Base-by-base conservation (phyloP, 768 basidiomycete species). In the Naganishia vaughanmartiniae region DNA sequence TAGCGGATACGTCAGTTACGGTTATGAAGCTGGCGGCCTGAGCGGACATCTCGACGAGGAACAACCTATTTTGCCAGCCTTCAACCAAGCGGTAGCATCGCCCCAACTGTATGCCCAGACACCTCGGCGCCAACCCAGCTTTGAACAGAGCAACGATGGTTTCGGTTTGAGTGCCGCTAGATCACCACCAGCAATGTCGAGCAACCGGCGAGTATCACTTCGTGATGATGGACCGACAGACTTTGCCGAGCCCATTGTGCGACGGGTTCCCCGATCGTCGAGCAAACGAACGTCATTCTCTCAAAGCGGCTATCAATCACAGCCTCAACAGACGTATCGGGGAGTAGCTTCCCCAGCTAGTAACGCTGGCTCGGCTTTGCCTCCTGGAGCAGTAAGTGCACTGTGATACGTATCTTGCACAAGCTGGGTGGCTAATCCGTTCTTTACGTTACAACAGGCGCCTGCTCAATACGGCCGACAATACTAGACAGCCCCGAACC, bases 211-310 rank as follows among this genome's bases (percentile, higher is more conserved):
- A 28, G 85, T 96, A 57, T 88, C 88, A 54, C 81, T 97, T 68
- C 86, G 86, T 67, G 94, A 97, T 74, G 83, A 86, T 75, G 94
- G 94, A 17, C 92, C 68, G 31, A 63, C 91, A 46, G 90, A 93
- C 1, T 88, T 90, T 48, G 86, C 86, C 89, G 89, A 66, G 19
- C 77, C 14, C 76, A 76, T 68, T 14, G 92, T 93, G 31, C 86
- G 92, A 48, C 83, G 92, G 69, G 90, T 94, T 31, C 86, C 90
- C 56, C 84, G 90, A 75, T 87, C 85, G 56, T 77, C 83, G 54
- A 73, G 76, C 46, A 67, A 76, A 67, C 75, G 73, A 54, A 74
- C 76, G 12, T 75, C 60, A 1, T 63, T 63, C 17, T 36, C 60
- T 4, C 68, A 57, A 69, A 69, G 48, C n/a, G 56, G 28, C 28